Evolutionary conservation across 108 stramenopile genomes (phyloP), one percentile per base, ranked within the genome.

Genomic region (Cyclotella choctawhatcheeana): DNA sequence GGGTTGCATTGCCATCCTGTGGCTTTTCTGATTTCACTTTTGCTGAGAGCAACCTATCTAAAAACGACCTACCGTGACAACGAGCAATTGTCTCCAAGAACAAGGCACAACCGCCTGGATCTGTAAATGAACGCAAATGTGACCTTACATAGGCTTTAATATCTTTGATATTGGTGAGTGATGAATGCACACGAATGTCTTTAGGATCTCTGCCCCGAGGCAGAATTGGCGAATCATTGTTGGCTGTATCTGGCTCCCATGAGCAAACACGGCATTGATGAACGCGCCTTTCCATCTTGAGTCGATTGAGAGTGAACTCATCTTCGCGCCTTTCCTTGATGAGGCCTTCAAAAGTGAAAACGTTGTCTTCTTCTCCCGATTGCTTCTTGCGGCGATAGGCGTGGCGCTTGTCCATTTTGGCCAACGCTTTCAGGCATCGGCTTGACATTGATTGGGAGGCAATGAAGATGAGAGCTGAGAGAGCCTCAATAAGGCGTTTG

Each of bases 81-180:
- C 83, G 72, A 44, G 87, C 26, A 65, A 94, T 81, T 0, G 86
- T 88, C 60, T 94, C 93, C 51, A 94, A 73, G 26, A 94, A 80
- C 20, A 94, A 78, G 10, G 93, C 93, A 72, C 88, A 86, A 1
- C 93, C 93, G n/a, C 90, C 90, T 32, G 77, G 81, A 14, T 68
- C 76, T 16, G 64, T 85, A 55, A 94, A 94, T 1, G 78, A 71
- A 2, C 78, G 65, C 34, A 90, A 60, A 44, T 86, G 79, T 22
- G 84, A 79, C 32, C 58, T 54, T 2, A 94, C 93, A 67, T 88
- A 94, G 2, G 84, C 72, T 30, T 67, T 67, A 5, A 94, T 75
- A 43, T 94, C 93, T 6, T 66, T 32, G 18, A 86, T 78, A 60
- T 89, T 84, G 0, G 88, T 92, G 51, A 74, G 85, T 0, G 89